These are phyloP conservation scores for Globisporangium irregulare DNA, from an alignment of 352 stramenopile species.

Conservation along the genomic window DNA sequence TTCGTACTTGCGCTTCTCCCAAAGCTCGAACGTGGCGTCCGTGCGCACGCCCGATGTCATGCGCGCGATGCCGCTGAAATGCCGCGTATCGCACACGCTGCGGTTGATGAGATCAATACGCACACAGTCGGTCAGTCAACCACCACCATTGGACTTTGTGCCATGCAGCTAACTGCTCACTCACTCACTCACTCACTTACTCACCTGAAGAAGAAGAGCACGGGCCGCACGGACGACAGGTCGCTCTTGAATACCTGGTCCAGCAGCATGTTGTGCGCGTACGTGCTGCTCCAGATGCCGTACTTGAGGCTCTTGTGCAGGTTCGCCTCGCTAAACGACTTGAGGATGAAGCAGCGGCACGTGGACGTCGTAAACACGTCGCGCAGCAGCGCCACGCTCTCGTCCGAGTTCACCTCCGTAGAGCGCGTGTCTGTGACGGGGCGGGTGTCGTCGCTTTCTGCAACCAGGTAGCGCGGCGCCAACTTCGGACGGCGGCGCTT, in stretches of 20 bases:
- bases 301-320: conserved; percentile 86
- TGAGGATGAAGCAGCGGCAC: conserved; percentile 80
- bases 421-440: neutral
- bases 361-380: conserved; percentile 59
- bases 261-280: conserved; percentile 60
- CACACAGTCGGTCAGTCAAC: neutral
- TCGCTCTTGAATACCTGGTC: conserved; percentile 74
- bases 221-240: conserved; percentile 53
- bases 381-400: conserved; percentile 40
- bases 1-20: conserved; percentile 85
- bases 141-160: no score
- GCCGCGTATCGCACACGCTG: conserved; percentile 70
- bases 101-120: neutral
- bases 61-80: conserved; percentile 74
- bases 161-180: neutral
- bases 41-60: conserved; percentile 67
- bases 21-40: conserved; percentile 59
- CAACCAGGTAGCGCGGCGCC: conserved; percentile 38
- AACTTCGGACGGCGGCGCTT: conserved; percentile 34
- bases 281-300: conserved; percentile 77
- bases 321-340: conserved; percentile 85
- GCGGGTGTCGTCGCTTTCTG: neutral
- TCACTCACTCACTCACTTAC: neutral
- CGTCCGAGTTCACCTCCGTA: conserved; percentile 7
- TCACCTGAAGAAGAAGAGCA: conserved; percentile 82